Conservation (phyloP, 352 stramenopile genomes). For the Phytophthora citrophthora region DNA sequence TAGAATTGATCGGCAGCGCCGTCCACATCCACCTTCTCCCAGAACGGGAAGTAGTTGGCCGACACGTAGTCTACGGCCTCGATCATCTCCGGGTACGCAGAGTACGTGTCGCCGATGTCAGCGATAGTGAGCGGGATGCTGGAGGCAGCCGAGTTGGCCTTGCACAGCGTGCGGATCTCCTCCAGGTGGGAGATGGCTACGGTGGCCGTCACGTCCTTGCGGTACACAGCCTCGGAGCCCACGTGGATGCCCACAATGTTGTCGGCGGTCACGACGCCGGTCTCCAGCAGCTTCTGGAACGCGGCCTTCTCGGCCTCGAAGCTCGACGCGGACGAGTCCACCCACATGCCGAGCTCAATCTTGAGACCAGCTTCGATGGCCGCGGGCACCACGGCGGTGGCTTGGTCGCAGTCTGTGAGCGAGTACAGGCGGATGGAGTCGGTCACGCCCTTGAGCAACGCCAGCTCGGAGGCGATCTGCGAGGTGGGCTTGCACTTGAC, state of each 20-base stretch:
- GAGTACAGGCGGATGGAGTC: slow-evolving; percentile 60
- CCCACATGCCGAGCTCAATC: slow-evolving; percentile 64
- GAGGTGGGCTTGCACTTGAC: slow-evolving; percentile 64
- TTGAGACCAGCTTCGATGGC: slow-evolving; percentile 52
- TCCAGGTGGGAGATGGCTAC: slow-evolving; percentile 58
- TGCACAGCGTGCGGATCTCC: slow-evolving; percentile 57
- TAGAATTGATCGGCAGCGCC: slow-evolving; percentile 51
- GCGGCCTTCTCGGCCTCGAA: slow-evolving; percentile 50
- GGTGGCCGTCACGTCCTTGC: slow-evolving; percentile 50
- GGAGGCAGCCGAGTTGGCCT: slow-evolving; percentile 31
- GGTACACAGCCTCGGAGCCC: slow-evolving; percentile 75
- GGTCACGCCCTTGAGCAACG: slow-evolving; percentile 50
- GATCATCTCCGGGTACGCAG: slow-evolving; percentile 56
- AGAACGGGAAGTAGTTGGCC: slow-evolving; percentile 77
- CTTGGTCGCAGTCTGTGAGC: slow-evolving; percentile 61
- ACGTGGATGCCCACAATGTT: slow-evolving; percentile 68
- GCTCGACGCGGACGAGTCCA: slow-evolving; percentile 43
- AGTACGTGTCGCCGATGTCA: slow-evolving; percentile 66
- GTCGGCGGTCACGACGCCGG: slow-evolving; percentile 40
- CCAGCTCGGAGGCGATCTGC: slow-evolving; percentile 58
- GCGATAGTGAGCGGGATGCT: slow-evolving; percentile 66
- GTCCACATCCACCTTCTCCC: slow-evolving; percentile 52
- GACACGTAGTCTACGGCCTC: slow-evolving; percentile 67
- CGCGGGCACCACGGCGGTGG: slow-evolving; percentile 39
- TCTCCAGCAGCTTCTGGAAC: slow-evolving; percentile 52